These are phyloP conservation scores for Pestalotiopsis sp. DNA, from an alignment of 2,329 filamentous ascomycete species.

Conservation along the genomic window DNA sequence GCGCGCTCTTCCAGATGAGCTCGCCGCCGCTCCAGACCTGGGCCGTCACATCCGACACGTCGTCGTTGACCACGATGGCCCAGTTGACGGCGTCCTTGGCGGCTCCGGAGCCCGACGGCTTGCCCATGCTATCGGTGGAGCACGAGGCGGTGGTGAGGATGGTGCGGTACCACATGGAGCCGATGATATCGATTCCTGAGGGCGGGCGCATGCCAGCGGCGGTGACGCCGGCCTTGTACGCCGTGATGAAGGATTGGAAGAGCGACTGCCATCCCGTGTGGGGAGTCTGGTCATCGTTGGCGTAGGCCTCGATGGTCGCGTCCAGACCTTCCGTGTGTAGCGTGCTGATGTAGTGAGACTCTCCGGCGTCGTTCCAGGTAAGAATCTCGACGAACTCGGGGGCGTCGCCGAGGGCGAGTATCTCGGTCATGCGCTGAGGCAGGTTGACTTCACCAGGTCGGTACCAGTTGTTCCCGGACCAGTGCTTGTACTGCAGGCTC, in stretches of 20 bases:
- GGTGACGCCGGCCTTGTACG: constrained; percentile 31
- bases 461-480: constrained; percentile 33
- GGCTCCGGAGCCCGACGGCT: constrained; percentile 25
- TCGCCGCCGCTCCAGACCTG: constrained; percentile 28
- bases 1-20: constrained; percentile 21
- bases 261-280: constrained; percentile 38
- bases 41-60: constrained; percentile 17
- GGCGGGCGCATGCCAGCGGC: constrained; percentile 25
- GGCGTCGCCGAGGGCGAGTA: constrained; percentile 28
- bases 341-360: constrained; percentile 38
- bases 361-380: constrained; percentile 28
- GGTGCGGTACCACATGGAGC: constrained; percentile 35
- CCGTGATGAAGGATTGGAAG: constrained; percentile 35
- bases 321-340: constrained; percentile 33
- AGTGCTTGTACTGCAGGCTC: constrained; percentile 34
- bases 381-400: constrained; percentile 36
- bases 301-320: constrained; percentile 31
- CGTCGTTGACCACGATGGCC: constrained; percentile 27
- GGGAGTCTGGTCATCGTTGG: constrained; percentile 26
- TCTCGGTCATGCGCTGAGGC: constrained; percentile 36
- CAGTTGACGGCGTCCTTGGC: constrained; percentile 31
- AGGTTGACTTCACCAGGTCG: constrained; percentile 36
- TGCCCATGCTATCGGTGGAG: constrained; percentile 14
- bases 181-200: constrained; percentile 23
- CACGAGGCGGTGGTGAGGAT: constrained; percentile 19